Evolutionary conservation across 1,139 yeast species (phyloP), one percentile per base, ranked within the genome.

Genomic region (Entelexis paramagnoliae): DNA sequence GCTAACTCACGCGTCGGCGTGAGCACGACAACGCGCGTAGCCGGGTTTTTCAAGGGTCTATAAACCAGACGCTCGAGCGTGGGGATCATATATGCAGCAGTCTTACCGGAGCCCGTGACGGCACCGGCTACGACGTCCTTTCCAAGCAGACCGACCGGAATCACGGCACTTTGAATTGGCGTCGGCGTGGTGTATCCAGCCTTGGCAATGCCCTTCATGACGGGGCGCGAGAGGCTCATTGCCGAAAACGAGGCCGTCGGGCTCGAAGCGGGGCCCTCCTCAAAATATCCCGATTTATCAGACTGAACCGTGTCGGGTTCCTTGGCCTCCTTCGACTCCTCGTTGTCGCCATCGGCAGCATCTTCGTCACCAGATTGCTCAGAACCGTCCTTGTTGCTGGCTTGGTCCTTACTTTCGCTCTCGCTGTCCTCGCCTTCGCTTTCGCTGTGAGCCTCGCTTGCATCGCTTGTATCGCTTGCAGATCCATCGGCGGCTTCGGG

Each of bases 81-180:
- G 17, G 98, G 99, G 53, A 91, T 84, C 82, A 91, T 81, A 64
- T 87, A 91, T 2, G 98, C 98, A 6, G 97, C 98, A 19, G 99
- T 93, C 67, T 91, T 91, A 78, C 99, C 99, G 34, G 97, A 88
- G 72, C 99, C 99, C 3, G 99, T 91, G 28, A 86, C 95, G 35
- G 98, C 98, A 72, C 97, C 97, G n/a, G 98, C 99, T 60, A 91
- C 96, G 51, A 91, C 79, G 67, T 87, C 96, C 64, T 86, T 89
- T 61, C 98, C 98, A 59, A 85, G 69, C 43, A 91, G 74, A 0
- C 96, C 96, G 52, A 89, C 81, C 10, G 99, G 98, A 58, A 91
- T 88, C 14, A 95, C 80, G 1, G 96, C 87, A 53, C 91, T 75
- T 71, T 91, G 98, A 71, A 93, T 86, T 16, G 96, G 95, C 0